Evolutionary conservation across 345 rosid species (phyloP).

Genomic region (Sonneratia caseolaris): DNA sequence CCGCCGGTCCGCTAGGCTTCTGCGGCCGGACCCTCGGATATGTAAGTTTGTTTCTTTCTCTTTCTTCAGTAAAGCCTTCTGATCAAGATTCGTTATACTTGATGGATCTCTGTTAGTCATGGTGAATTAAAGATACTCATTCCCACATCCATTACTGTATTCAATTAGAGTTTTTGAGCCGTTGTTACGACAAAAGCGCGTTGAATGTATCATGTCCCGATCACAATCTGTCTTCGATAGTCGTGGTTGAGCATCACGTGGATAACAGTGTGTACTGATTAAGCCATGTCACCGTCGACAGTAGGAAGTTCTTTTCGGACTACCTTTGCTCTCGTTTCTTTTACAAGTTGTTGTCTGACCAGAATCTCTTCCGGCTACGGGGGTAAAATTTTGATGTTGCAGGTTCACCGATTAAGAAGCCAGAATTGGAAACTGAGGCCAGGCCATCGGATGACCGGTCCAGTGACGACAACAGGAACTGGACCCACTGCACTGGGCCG

Average conservation of each 20-base stretch:
- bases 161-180: not conserved
- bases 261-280: too few species aligned
- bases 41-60: slow-evolving; percentile 17
- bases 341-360: not conserved
- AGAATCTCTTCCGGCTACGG: not conserved
- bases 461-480: not conserved
- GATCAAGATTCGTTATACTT: not conserved
- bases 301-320: too few species aligned
- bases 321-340: too few species aligned
- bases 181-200: not conserved
- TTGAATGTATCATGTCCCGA: not conserved
- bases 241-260: not conserved
- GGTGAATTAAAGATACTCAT: too few species aligned
- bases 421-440: not conserved
- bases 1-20: slow-evolving; percentile 5
- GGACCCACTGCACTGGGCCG: slow-evolving; percentile 1
- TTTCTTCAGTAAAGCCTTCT: not conserved
- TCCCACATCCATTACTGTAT: not conserved
- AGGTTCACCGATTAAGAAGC: slow-evolving; percentile 14
- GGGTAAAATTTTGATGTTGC: not conserved
- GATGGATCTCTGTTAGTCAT: too few species aligned
- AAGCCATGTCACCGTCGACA: too few species aligned
- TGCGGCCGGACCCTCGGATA: slow-evolving; percentile 3
- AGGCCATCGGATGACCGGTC: not conserved
- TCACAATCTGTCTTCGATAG: too few species aligned